Base-by-base conservation (phyloP, 1,284 basidiomycete species). In the Leccinum subrobustum region DNA sequence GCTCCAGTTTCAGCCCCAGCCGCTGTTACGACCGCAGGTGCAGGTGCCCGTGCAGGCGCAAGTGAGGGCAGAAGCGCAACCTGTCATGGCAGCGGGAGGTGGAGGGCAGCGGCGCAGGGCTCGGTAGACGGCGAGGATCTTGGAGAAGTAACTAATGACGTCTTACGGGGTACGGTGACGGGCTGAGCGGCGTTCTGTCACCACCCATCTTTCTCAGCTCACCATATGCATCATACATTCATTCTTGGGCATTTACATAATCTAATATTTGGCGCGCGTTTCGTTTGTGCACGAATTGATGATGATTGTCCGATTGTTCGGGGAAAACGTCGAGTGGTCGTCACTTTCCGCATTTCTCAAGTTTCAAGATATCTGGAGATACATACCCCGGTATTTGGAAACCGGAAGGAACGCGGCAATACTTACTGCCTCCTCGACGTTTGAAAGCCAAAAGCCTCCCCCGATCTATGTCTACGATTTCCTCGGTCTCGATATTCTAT, bases 1-100 rank as follows among this genome's bases (percentile, higher is more conserved):
- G 37, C 16, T 6, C 4, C 16, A 7, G 16, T 7, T 16, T 3
- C 42, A 44, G n/a, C 42, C 42, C 6, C 42, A 44, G 33, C 12
- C 31, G 31, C 31, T 33, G 39, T n/a, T 44, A 44, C 44, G 44
- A 47, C 18, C 44, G 14, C 47, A 50, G 18, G 33, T 29, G 33
- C 51, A 50, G 18, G 52, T 29, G 52, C 51, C 29, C 8, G 42
- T 23, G 6, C 50, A 9, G 6, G 39, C 35, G 20, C 51, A 42
- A 37, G 25, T 47, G 44, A 47, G 18, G 9, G 20, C 44, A 47
- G 18, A 47, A 47, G 44, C 44, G 3, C 44, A 47, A 18, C 16
- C 57, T 44, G 52, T 58, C 48, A n/a, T 54, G 8, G 53, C 50
- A 16, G 60, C 51, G n/a, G 69, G 57, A 0, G 54, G 48, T 25